Evolutionary conservation across 2,329 filamentous ascomycete genomes (phyloP).

Genomic region (Ciborinia camelliae): DNA sequence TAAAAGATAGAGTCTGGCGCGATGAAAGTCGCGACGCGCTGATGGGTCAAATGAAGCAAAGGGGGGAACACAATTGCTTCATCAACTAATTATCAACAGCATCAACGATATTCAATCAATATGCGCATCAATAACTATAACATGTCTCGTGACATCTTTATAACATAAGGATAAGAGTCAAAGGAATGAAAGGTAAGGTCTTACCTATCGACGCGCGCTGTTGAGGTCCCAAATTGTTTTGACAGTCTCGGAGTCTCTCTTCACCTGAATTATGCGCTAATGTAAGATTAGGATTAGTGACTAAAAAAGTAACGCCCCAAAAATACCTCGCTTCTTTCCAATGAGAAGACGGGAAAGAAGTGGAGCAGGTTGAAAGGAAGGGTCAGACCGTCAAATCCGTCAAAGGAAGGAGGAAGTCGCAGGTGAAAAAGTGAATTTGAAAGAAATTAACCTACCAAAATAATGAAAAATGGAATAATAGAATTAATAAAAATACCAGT

Average conservation of each 20-base stretch:
- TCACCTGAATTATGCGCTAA: slow-evolving; percentile 19
- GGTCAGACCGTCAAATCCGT: no score
- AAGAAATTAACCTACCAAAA: not conserved
- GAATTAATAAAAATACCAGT: not conserved
- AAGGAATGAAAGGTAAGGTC: slow-evolving; percentile 28
- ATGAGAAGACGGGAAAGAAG: not conserved
- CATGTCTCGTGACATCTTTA: slow-evolving; percentile 20
- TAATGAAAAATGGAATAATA: not conserved
- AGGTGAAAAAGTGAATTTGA: not conserved
- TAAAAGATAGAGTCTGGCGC: slow-evolving; percentile 17
- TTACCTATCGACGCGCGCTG: slow-evolving; percentile 37
- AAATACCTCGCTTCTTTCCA: slow-evolving; percentile 10
- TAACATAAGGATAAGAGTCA: slow-evolving; percentile 14
- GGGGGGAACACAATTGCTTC: slow-evolving; percentile 24
- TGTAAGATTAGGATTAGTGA: slow-evolving; percentile 20
- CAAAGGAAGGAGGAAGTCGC: not conserved
- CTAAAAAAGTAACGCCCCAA: slow-evolving; percentile 20
- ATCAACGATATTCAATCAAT: slow-evolving; percentile 5
- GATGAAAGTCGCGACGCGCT: slow-evolving; percentile 19
- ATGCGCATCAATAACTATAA: slow-evolving; percentile 13
- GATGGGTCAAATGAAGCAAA: slow-evolving; percentile 18
- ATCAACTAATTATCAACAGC: slow-evolving; percentile 18
- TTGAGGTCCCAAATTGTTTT: slow-evolving; percentile 23
- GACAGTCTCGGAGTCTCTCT: slow-evolving; percentile 19
- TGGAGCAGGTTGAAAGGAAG: not conserved